Base-by-base conservation (phyloP, 306 rosid genomes). In the Cotoneaster glaucophyllus region DNA sequence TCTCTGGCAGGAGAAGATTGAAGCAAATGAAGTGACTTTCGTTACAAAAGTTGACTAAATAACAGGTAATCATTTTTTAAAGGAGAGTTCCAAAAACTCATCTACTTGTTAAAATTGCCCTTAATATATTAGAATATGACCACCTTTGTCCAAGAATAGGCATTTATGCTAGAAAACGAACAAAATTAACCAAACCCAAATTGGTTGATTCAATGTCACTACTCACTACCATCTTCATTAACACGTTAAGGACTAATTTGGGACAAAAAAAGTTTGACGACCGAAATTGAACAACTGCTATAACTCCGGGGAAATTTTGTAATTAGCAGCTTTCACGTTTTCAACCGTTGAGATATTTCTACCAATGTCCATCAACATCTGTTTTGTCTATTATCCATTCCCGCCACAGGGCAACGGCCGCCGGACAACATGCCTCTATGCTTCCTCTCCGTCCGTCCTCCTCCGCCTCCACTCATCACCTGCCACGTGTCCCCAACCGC, bases 391-490 rank as follows among this genome's bases (percentile, higher is more conserved):
- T 69, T 84, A 85, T 88, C 91, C 89, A 62, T 81, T 91, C 90
- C 91, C 93, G 87, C 86, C 86, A 81, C 59, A 1, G 44, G 17
- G 67, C 64, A 41, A 11, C 24, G 31, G 57, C 28, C 39, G 50
- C 29, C 50, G 50, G 31, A 32, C 67, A 39, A 83, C 25, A 56
- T 86, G 97, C 82, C 75, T 26, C 86, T 85, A 74, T 85, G 85
- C 82, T 80, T 86, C 26, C 64, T 84, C 78, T 79, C 93, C 5
- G 41, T 82, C 34, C 88, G 86, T 63, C 82, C 85, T 56, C 69
- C 77, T 53, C 81, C 89, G 34, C 67, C 82, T 34, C 87, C 87
- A 34, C 79, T 85, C 52, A 82, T 90, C 84, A 73, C 85, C 78
- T 85, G 90, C 86, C 88, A 80, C 78, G 88, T 81, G 59, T 77